Conservation (phyloP, 2,329 filamentous ascomycete species). For the Talaromyces sp. region DNA sequence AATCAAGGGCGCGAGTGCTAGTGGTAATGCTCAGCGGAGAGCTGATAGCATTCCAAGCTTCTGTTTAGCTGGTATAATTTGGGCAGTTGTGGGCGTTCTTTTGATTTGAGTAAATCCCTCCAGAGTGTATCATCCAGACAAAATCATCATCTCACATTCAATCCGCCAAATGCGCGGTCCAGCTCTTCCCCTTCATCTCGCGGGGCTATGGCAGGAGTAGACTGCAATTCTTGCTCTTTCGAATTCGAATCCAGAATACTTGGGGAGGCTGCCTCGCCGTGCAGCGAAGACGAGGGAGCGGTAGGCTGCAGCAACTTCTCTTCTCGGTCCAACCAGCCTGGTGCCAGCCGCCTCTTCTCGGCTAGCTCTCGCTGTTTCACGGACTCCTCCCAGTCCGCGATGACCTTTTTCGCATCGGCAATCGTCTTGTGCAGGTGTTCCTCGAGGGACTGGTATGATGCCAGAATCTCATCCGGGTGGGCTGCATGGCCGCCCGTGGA, state of each 20-base stretch:
- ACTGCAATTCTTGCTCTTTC: constrained; percentile 24
- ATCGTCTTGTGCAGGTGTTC: constrained; percentile 67
- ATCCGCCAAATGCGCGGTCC: constrained; percentile 48
- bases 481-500: constrained; percentile 74
- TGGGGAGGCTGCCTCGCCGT: not conserved
- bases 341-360: constrained; percentile 59
- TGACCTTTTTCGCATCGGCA: constrained; percentile 58
- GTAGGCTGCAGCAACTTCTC: constrained; percentile 55
- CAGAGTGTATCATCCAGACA: not conserved
- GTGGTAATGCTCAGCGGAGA: not conserved
- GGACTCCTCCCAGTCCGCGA: constrained; percentile 65
- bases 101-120: not conserved
- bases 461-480: constrained; percentile 78
- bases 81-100: not conserved
- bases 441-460: constrained; percentile 72
- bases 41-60: not conserved
- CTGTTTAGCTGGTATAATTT: not conserved
- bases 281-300: constrained; percentile 13
- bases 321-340: constrained; percentile 60
- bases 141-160: constrained; percentile 37
- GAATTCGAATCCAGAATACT: constrained; percentile 36
- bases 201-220: constrained; percentile 35
- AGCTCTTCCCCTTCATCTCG: constrained; percentile 48
- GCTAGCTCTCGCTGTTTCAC: constrained; percentile 55
- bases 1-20: not conserved